Conservation (phyloP, 495 filamentous ascomycete genomes). For the Cetradonia linearis region DNA sequence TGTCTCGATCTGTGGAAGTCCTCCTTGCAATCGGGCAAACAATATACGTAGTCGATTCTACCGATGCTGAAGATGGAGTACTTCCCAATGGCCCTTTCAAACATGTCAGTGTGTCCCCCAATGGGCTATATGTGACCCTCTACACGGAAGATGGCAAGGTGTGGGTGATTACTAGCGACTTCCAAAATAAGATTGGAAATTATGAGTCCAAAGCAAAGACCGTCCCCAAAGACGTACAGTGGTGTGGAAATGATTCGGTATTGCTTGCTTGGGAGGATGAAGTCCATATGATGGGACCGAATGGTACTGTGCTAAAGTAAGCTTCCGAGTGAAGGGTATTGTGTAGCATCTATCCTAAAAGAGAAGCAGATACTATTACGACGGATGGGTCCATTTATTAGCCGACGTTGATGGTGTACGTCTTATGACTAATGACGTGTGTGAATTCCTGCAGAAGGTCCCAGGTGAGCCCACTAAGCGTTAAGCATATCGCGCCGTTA, state of each 20-base stretch:
- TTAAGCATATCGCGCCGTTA: constrained; percentile 1
- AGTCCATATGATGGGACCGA: constrained; percentile 86
- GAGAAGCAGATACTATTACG: constrained; percentile 64
- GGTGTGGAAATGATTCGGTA: constrained; percentile 94
- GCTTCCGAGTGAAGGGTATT: constrained; percentile 7
- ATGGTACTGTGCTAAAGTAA: constrained; percentile 60
- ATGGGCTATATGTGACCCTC: constrained; percentile 75
- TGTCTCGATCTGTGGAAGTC: constrained; percentile 93
- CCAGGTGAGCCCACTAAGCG: constrained; percentile 38
- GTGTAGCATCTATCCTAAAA: constrained; percentile 11
- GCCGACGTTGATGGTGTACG: constrained; percentile 83
- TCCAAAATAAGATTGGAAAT: constrained; percentile 82
- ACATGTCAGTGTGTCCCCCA: constrained; percentile 80
- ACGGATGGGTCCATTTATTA: constrained; percentile 79
- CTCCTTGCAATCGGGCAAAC: constrained; percentile 78
- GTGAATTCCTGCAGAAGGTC: constrained; percentile 91
- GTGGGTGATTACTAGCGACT: constrained; percentile 90
- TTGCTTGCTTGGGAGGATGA: constrained; percentile 97
- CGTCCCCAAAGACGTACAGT: constrained; percentile 78
- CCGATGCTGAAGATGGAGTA: constrained; percentile 80
- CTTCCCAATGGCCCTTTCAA: constrained; percentile 87
- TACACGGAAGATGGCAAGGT: constrained; percentile 79
- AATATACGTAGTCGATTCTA: constrained; percentile 74
- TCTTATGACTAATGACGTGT: constrained; percentile 79
- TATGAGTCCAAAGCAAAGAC: constrained; percentile 80